Evolutionary conservation across 176 grass and related monocot genomes (phyloP).

Genomic region (Phoenix dactylifera): DNA sequence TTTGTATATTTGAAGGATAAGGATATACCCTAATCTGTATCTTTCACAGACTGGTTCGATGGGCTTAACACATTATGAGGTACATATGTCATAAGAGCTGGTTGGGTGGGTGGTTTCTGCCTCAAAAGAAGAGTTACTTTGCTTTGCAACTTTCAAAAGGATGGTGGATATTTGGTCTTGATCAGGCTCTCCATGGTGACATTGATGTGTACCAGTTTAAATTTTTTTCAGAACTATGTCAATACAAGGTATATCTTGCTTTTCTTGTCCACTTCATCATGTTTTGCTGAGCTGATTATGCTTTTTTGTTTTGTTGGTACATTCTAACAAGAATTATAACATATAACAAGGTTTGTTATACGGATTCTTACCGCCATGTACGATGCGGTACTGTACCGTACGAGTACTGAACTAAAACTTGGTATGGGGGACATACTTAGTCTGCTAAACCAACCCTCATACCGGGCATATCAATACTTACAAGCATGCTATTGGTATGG

Average conservation of each 20-base stretch:
- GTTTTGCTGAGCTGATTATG: too few relatives aligned
- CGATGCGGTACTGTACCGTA: too few relatives aligned
- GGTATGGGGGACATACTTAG: too few relatives aligned
- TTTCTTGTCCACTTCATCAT: not conserved
- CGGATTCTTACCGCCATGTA: too few relatives aligned
- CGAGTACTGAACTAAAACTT: too few relatives aligned
- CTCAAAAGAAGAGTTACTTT: slow-evolving; percentile 99
- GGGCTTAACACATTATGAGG: slow-evolving; percentile 92
- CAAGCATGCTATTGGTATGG: too few relatives aligned
- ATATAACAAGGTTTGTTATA: too few relatives aligned
- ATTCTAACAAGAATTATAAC: too few relatives aligned
- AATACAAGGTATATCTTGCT: slow-evolving; percentile 50
- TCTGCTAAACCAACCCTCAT: too few relatives aligned
- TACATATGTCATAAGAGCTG: slow-evolving; percentile 95
- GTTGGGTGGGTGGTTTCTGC: slow-evolving; percentile 96
- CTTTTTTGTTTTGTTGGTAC: too few relatives aligned
- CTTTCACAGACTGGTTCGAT: slow-evolving; percentile 95
- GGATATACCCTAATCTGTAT: not conserved
- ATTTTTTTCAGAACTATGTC: slow-evolving; percentile 88
- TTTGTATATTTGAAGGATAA: too few relatives aligned
- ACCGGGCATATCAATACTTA: too few relatives aligned
- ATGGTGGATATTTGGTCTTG: slow-evolving; percentile 99
- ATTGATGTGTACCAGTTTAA: slow-evolving; percentile 99
- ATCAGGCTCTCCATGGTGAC: slow-evolving; percentile 93
- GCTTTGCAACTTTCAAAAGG: slow-evolving; percentile 87